These are phyloP conservation scores for Bombardia bombarda DNA, from an alignment of 495 filamentous ascomycete species.

Conservation along the genomic window DNA sequence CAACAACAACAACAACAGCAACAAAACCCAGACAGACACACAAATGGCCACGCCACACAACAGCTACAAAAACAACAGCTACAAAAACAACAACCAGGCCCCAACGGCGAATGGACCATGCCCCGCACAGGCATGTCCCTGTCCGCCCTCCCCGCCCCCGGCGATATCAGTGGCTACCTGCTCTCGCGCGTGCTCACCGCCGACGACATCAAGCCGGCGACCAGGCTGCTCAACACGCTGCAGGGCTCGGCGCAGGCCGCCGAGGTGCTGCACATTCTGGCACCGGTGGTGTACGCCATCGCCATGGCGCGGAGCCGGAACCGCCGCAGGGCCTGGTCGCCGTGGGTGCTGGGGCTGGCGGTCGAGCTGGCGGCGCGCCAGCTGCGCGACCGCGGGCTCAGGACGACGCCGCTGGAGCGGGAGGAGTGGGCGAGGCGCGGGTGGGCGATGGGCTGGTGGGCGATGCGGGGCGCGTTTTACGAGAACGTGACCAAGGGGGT, in stretches of 20 bases:
- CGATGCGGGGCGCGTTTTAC: slow-evolving; percentile 91
- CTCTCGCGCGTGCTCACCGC: slow-evolving; percentile 87
- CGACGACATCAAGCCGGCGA: slow-evolving; percentile 90
- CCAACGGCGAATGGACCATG: slow-evolving; percentile 75
- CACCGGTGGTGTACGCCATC: slow-evolving; percentile 82
- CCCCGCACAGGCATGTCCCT: slow-evolving; percentile 81
- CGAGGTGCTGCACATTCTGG: slow-evolving; percentile 82
- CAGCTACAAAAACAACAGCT: too few relatives aligned
- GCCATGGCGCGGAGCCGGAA: slow-evolving; percentile 59
- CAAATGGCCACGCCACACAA: slow-evolving; percentile 10
- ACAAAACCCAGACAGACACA: not conserved
- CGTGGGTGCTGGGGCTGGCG: slow-evolving; percentile 81
- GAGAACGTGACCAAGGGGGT: slow-evolving; percentile 83
- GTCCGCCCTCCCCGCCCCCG: slow-evolving; percentile 68
- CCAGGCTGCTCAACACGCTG: slow-evolving; percentile 68
- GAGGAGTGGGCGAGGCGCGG: slow-evolving; percentile 80
- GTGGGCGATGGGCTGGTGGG: slow-evolving; percentile 92
- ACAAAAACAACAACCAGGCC: too few relatives aligned
- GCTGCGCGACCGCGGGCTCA: slow-evolving; percentile 64
- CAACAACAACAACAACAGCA: slow-evolving; percentile 2
- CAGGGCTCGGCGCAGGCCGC: slow-evolving; percentile 66
- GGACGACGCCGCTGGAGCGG: slow-evolving; percentile 75
- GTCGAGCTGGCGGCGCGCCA: slow-evolving; percentile 84
- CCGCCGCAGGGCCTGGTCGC: slow-evolving; percentile 71
- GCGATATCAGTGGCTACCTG: slow-evolving; percentile 76